Evolutionary conservation across 495 filamentous ascomycete species (phyloP).

Genomic region (Cairneyella variabilis): DNA sequence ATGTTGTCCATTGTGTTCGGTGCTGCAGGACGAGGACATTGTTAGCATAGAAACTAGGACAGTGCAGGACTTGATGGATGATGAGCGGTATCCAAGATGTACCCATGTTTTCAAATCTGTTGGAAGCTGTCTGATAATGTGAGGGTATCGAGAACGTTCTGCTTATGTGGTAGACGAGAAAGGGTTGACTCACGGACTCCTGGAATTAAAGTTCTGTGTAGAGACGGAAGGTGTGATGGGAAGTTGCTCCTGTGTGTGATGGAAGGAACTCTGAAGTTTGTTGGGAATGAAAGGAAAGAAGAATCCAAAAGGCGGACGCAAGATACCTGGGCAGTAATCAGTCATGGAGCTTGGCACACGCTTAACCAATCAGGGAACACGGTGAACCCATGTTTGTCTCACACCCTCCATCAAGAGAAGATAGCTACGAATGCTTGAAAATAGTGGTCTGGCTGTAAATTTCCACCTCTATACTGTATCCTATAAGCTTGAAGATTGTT

Average conservation of each 20-base stretch:
- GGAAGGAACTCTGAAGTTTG: background rate
- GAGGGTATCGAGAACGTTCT: background rate
- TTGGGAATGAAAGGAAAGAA: background rate
- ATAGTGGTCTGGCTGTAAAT: too few relatives aligned
- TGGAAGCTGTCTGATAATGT: background rate
- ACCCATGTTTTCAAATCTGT: conserved; percentile 1
- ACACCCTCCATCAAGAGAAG: too few relatives aligned
- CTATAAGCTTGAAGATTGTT: too few relatives aligned
- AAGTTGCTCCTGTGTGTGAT: background rate
- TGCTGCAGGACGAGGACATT: conserved; percentile 22
- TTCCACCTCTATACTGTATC: too few relatives aligned
- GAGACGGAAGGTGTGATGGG: background rate
- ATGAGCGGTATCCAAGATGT: background rate
- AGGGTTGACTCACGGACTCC: conserved; percentile 23
- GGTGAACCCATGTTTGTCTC: too few relatives aligned
- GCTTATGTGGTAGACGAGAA: background rate
- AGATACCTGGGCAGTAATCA: too few relatives aligned
- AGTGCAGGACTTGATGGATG: background rate
- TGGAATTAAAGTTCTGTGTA: too few relatives aligned
- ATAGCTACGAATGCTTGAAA: too few relatives aligned
- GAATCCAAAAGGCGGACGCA: too few relatives aligned
- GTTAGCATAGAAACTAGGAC: conserved; percentile 2
- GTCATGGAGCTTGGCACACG: too few relatives aligned
- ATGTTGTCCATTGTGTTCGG: conserved; percentile 30
- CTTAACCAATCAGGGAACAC: too few relatives aligned